Conservation (phyloP, 1,139 yeast genomes). For the Candida sp. region DNA sequence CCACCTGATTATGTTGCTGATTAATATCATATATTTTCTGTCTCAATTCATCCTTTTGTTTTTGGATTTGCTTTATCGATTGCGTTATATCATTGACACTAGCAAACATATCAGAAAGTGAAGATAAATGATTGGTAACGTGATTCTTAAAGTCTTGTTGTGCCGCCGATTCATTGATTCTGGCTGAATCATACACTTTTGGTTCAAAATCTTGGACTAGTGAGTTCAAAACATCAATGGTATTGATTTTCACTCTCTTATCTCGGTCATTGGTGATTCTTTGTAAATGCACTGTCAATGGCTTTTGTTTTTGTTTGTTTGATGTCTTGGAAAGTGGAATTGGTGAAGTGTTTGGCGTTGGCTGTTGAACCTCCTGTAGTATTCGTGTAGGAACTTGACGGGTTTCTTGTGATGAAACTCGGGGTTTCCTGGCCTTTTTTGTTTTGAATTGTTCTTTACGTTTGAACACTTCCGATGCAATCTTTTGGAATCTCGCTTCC, state of each 20-base stretch:
- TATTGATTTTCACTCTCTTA: constrained; percentile 24
- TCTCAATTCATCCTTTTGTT: constrained; percentile 38
- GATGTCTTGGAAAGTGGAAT: constrained; percentile 19
- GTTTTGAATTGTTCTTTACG: background rate
- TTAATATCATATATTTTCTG: constrained; percentile 35
- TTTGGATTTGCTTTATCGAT: constrained; percentile 34
- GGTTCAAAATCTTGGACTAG: constrained; percentile 28
- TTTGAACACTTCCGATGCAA: constrained; percentile 2
- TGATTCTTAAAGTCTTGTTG: constrained; percentile 32
- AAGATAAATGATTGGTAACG: constrained; percentile 24
- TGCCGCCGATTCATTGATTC: constrained; percentile 17
- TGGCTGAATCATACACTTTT: constrained; percentile 8
- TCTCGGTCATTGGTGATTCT: constrained; percentile 22
- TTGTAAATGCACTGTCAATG: constrained; percentile 26
- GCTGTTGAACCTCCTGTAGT: background rate
- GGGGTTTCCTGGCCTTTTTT: background rate
- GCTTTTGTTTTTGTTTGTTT: constrained; percentile 20
- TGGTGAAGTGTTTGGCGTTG: constrained; percentile 1
- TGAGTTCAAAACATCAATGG: constrained; percentile 36
- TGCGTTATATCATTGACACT: constrained; percentile 38
- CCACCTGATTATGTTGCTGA: constrained; percentile 34
- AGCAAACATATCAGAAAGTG: constrained; percentile 34
- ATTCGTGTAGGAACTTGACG: background rate
- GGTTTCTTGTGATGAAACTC: background rate
- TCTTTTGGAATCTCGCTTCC: background rate